A percentile compares a stretch with the other conserved stretches of the same genome.
Evolutionary conservation across 495 filamentous ascomycete species (phyloP).

Genomic region (Xylaria flabelliformis): DNA sequence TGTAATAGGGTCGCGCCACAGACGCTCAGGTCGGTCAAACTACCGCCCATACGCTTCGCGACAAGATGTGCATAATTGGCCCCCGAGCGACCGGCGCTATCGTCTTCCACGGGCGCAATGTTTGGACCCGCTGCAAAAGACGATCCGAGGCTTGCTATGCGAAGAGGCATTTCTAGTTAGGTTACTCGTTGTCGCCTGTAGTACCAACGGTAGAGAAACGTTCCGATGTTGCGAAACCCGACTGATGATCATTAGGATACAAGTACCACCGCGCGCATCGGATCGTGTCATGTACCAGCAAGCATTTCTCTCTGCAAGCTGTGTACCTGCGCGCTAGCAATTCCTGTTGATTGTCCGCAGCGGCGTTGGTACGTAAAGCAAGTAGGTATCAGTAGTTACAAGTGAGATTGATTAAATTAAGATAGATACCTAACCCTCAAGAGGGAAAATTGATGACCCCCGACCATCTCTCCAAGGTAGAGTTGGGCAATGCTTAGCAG

Average conservation of each 20-base stretch:
- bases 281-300: conserved; percentile 16
- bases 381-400: background rate
- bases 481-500: conserved; percentile 1
- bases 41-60: conserved; percentile 35
- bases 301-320: background rate
- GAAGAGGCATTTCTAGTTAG: conserved; percentile 31
- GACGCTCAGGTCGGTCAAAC: conserved; percentile 51
- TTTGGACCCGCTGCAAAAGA: conserved; percentile 56
- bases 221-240: conserved; percentile 25
- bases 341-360: background rate
- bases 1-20: conserved; percentile 54
- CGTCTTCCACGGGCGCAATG: conserved; percentile 46
- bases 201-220: conserved; percentile 12
- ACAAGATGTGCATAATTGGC: conserved; percentile 53
- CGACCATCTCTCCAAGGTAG: background rate
- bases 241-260: background rate
- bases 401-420: background rate
- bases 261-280: conserved; percentile 11
- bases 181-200: background rate
- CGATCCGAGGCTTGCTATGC: conserved; percentile 46
- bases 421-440: too few relatives aligned
- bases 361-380: background rate
- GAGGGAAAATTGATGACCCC: background rate
- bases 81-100: conserved; percentile 44
- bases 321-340: background rate